These are phyloP conservation scores for Fusarium citri DNA, from an alignment of 2,329 filamentous ascomycete genomes.

Conservation along the genomic window DNA sequence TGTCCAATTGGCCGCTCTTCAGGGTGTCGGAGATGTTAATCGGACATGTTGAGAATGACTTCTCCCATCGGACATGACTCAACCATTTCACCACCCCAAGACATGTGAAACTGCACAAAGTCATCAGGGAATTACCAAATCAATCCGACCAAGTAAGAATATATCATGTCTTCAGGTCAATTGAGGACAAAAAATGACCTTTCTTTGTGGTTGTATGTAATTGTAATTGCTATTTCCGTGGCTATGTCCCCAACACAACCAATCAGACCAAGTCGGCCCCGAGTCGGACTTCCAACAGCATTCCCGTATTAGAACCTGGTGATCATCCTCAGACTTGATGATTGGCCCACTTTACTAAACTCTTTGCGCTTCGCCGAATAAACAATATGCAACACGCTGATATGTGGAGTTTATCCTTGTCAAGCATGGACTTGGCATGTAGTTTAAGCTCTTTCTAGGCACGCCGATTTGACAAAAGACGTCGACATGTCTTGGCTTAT, in stretches of 20 bases:
- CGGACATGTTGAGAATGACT: too few species aligned
- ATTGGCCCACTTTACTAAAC: not conserved
- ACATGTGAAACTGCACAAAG: accelerated
- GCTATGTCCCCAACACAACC: not conserved
- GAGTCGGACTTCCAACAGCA: accelerated
- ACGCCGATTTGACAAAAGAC: not conserved
- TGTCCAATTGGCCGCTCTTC: not conserved
- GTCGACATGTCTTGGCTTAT: not conserved
- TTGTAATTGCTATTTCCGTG: not conserved
- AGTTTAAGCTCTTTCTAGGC: not conserved
- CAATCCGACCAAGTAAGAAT: accelerated
- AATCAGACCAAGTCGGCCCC: accelerated
- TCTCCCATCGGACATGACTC: not conserved
- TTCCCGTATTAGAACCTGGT: not conserved
- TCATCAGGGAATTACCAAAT: not conserved
- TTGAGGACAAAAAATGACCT: not conserved
- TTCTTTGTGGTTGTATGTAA: not conserved
- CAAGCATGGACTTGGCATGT: not conserved
- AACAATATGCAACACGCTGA: not conserved
- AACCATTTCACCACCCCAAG: not conserved
- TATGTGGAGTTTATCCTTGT: not conserved
- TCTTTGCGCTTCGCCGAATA: not conserved
- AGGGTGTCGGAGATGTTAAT: not conserved
- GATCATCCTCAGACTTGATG: not conserved
- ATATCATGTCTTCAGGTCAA: not conserved